Evolutionary conservation across 495 filamentous ascomycete species (phyloP).

Genomic region (Neurospora terricola): DNA sequence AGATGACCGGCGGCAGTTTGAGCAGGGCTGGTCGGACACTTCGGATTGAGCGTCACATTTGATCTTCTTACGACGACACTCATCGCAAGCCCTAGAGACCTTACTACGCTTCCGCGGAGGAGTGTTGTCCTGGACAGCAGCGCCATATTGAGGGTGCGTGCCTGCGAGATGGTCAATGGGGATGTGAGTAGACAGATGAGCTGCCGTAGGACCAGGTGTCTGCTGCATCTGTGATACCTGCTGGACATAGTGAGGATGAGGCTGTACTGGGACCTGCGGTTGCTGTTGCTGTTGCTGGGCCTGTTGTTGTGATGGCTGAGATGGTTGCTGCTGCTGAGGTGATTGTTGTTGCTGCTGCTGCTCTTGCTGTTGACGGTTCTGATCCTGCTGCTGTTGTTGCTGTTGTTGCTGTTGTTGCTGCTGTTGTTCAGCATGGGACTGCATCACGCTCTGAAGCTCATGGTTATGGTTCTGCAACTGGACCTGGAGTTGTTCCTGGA

Average conservation of each 20-base stretch:
- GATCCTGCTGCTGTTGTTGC: background rate
- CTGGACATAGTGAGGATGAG: constrained; percentile 8
- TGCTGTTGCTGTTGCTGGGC: constrained; percentile 9
- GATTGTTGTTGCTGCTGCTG: constrained; percentile 13
- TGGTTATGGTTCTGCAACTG: constrained; percentile 23
- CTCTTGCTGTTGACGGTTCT: constrained; percentile 10
- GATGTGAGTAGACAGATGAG: constrained; percentile 26
- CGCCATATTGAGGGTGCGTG: constrained; percentile 9
- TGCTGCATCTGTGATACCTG: constrained; percentile 1
- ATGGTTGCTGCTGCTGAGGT: constrained; percentile 5
- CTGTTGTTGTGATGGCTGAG: constrained; percentile 1
- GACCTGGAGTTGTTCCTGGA: constrained; percentile 23
- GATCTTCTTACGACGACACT: constrained; percentile 94
- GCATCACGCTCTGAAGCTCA: constrained; percentile 9
- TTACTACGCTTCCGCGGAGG: constrained; percentile 78
- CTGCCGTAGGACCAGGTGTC: constrained; percentile 6
- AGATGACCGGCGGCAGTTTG: constrained; percentile 71
- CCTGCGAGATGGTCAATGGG: constrained; percentile 18
- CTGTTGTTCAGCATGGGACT: constrained; percentile 13
- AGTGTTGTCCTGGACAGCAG: constrained; percentile 40
- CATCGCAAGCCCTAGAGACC: constrained; percentile 88
- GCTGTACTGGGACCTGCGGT: background rate
- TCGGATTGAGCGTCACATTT: constrained; percentile 85
- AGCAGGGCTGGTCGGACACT: constrained; percentile 67
- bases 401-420: constrained; percentile 7